These are phyloP conservation scores for Phytophthora lateralis DNA, from an alignment of 352 stramenopile species.

Conservation along the genomic window DNA sequence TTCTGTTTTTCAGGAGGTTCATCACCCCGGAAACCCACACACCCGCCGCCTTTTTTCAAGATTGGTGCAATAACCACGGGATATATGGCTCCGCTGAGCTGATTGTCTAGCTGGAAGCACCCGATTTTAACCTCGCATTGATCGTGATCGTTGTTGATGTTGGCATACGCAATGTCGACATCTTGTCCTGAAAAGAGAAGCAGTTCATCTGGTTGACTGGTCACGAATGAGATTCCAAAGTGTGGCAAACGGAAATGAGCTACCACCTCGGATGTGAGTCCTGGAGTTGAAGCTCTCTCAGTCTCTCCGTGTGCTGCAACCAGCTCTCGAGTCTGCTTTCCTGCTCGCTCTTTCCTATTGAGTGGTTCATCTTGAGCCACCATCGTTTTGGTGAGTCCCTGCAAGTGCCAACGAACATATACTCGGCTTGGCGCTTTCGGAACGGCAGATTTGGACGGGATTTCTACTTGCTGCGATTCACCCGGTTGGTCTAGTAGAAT, in stretches of 20 bases:
- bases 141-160: constrained; percentile 74
- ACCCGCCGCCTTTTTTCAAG: constrained; percentile 42
- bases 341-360: constrained; percentile 35
- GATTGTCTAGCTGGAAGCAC: constrained; percentile 86
- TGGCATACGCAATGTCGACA: constrained; percentile 69
- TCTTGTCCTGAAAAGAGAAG: constrained; percentile 74
- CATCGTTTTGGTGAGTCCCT: constrained; percentile 84
- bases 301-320: constrained; percentile 29
- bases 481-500: constrained; percentile 77
- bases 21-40: constrained; percentile 30
- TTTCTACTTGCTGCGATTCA: constrained; percentile 66
- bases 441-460: constrained; percentile 44
- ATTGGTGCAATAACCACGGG: constrained; percentile 83
- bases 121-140: constrained; percentile 85
- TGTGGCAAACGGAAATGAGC: constrained; percentile 65
- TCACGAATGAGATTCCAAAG: constrained; percentile 79
- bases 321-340: constrained; percentile 67
- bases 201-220: constrained; percentile 71
- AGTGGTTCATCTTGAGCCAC: constrained; percentile 73
- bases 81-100: constrained; percentile 74
- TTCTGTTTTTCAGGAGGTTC: constrained; percentile 31
- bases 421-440: constrained; percentile 41
- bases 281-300: constrained; percentile 22
- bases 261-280: constrained; percentile 56
- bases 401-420: constrained; percentile 83